phyloP scores from a whole-genome alignment of 1,284 basidiomycete genomes.

The Athelia sp. region DNA sequence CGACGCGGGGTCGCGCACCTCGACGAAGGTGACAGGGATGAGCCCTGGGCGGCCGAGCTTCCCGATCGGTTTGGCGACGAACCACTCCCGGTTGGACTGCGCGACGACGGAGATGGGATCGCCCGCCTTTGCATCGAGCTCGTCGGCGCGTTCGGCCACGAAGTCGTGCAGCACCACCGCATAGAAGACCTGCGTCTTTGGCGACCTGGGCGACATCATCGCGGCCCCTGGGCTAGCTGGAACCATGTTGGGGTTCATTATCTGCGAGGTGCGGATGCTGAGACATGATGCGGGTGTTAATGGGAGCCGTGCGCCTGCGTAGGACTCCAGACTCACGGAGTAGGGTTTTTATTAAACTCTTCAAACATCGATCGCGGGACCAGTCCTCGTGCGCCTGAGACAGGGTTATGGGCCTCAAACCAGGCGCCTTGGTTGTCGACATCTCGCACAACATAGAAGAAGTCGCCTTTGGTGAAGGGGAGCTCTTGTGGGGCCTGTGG shows the following conservation, averaged over 20 bases:
- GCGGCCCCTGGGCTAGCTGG: slow-evolving; percentile 10
- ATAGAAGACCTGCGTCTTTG: slow-evolving; percentile 71
- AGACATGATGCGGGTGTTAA: neutral
- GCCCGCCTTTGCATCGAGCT: slow-evolving; percentile 91
- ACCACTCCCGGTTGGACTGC: slow-evolving; percentile 88
- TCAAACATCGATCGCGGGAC: slow-evolving; percentile 88
- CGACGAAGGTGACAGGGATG: slow-evolving; percentile 95
- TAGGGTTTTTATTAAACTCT: slow-evolving; percentile 73
- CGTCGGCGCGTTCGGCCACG: slow-evolving; percentile 89
- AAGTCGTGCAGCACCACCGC: slow-evolving; percentile 97
- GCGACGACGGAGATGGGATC: slow-evolving; percentile 92
- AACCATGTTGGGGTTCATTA: neutral
- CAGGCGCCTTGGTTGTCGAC: slow-evolving; percentile 51
- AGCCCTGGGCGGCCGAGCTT: slow-evolving; percentile 91
- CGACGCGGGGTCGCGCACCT: slow-evolving; percentile 89
- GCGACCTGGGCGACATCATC: slow-evolving; percentile 19
- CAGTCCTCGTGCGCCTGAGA: slow-evolving; percentile 86
- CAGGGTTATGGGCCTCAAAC: slow-evolving; percentile 90
- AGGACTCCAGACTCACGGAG: slow-evolving; percentile 45
- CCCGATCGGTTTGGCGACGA: slow-evolving; percentile 93
- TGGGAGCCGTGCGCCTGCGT: slow-evolving; percentile 6
- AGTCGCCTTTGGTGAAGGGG: slow-evolving; percentile 92
- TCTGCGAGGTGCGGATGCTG: slow-evolving; percentile 40
- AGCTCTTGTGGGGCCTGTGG: slow-evolving; percentile 83
- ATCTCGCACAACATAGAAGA: slow-evolving; percentile 92